A percentile compares a stretch with the other conserved stretches of the same genome.
Conservation (phyloP, 495 filamentous ascomycete genomes). For the Neurospora sp. region DNA sequence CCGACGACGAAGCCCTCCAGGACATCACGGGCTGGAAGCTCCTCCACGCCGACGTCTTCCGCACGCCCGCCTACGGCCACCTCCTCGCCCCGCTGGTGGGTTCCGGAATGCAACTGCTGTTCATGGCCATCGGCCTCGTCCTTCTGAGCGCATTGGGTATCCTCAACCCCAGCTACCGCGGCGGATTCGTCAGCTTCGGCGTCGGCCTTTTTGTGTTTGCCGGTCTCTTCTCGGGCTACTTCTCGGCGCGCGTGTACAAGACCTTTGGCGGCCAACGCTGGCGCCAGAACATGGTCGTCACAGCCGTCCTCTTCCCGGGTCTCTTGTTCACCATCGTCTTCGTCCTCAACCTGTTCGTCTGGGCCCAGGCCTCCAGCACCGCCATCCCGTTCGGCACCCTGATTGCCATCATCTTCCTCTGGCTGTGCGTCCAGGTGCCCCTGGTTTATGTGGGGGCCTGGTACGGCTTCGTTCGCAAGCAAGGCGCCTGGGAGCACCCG, state of each 20-base stretch:
- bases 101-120: constrained; percentile 81
- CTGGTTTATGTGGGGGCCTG: constrained; percentile 80
- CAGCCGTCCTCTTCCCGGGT: constrained; percentile 76
- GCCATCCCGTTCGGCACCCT: constrained; percentile 84
- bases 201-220: constrained; percentile 82
- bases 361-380: constrained; percentile 85
- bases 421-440: constrained; percentile 84
- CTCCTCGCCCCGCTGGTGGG: constrained; percentile 79
- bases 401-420: constrained; percentile 64
- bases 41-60: constrained; percentile 91
- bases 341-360: constrained; percentile 85
- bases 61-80: constrained; percentile 60
- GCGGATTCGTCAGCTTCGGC: constrained; percentile 82
- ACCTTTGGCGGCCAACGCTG: constrained; percentile 76
- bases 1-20: constrained; percentile 70
- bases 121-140: constrained; percentile 73
- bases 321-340: constrained; percentile 71
- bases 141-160: constrained; percentile 73
- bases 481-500: constrained; percentile 69
- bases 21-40: constrained; percentile 91
- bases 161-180: constrained; percentile 84
- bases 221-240: constrained; percentile 87
- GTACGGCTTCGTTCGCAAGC: constrained; percentile 56
- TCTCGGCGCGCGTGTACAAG: constrained; percentile 73
- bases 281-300: constrained; percentile 74